These are phyloP conservation scores for Plenodomus lindquistii DNA, from an alignment of 2,329 filamentous ascomycete species.

Conservation along the genomic window DNA sequence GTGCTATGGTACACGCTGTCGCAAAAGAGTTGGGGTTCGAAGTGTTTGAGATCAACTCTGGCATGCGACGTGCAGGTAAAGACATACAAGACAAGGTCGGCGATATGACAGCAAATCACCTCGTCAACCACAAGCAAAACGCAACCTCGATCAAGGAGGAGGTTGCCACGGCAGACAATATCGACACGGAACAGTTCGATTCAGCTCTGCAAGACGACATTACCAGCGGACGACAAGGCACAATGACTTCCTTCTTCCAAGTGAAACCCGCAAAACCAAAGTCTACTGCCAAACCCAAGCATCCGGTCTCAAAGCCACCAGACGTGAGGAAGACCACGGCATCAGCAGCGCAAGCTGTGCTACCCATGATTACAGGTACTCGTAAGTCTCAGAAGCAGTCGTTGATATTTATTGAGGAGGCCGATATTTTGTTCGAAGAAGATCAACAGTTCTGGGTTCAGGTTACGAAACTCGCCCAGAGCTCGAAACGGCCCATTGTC, in stretches of 20 bases:
- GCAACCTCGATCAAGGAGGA: conserved; percentile 31
- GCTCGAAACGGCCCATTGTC: conserved; percentile 89
- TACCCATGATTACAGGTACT: conserved; percentile 35
- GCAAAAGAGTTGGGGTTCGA: conserved; percentile 92
- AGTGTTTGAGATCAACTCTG: conserved; percentile 90
- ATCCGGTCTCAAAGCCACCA: not conserved
- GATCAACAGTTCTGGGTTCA: conserved; percentile 95
- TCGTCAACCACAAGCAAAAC: conserved; percentile 64
- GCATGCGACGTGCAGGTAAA: conserved; percentile 80
- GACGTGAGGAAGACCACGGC: conserved; percentile 18
- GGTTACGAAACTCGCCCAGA: conserved; percentile 73
- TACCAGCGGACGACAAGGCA: conserved; percentile 73
- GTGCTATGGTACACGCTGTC: conserved; percentile 86
- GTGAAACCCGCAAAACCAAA: conserved; percentile 26
- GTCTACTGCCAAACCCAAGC: conserved; percentile 18
- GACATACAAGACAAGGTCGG: conserved; percentile 91
- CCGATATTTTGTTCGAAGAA: conserved; percentile 90
- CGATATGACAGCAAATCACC: conserved; percentile 95
- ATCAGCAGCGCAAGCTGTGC: conserved; percentile 23
- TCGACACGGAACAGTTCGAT: conserved; percentile 43
- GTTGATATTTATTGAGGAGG: conserved; percentile 90
- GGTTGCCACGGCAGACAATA: conserved; percentile 22
- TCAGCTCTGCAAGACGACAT: conserved; percentile 61
- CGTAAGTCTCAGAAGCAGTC: conserved; percentile 77
- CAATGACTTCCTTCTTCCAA: conserved; percentile 81